A percentile compares a stretch with the other conserved stretches of the same genome.
phyloP scores from a whole-genome alignment of 2,329 filamentous ascomycete species.

The Mycosphaerella arachidis region DNA sequence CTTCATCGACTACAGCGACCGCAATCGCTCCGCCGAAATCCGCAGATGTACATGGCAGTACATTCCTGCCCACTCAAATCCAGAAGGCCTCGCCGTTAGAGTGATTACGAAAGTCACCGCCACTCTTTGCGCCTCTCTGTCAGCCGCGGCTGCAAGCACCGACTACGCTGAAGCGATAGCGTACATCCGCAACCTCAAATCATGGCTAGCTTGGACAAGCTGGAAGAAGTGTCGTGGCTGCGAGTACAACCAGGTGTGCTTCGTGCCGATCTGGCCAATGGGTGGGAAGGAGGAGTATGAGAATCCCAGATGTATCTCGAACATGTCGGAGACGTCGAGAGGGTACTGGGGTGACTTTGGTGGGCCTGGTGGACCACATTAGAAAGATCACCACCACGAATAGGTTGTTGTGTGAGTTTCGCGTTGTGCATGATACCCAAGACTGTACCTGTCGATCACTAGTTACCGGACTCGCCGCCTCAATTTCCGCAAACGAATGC shows the following conservation, averaged over 20 bases:
- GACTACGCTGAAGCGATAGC: constrained; percentile 26
- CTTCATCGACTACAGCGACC: constrained; percentile 37
- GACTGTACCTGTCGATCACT: not conserved
- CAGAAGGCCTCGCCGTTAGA: constrained; percentile 27
- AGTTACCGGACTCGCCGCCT: not conserved
- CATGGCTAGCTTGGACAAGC: constrained; percentile 54
- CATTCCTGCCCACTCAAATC: constrained; percentile 20
- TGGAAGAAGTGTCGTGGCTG: constrained; percentile 58
- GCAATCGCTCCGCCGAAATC: constrained; percentile 38
- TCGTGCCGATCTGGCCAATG: constrained; percentile 60
- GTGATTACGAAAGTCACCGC: constrained; percentile 31
- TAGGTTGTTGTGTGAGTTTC: not conserved
- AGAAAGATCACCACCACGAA: not conserved
- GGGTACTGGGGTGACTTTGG: constrained; percentile 24
- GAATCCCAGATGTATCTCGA: constrained; percentile 41
- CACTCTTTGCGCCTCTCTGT: constrained; percentile 34
- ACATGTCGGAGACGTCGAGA: constrained; percentile 21
- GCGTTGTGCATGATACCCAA: not conserved
- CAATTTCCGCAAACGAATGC: not conserved
- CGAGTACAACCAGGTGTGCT: constrained; percentile 51
- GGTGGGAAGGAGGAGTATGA: constrained; percentile 53
- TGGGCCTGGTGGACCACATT: not conserved
- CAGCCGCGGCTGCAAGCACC: constrained; percentile 20
- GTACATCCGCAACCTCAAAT: constrained; percentile 40
- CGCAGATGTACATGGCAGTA: constrained; percentile 47